Conservation (phyloP, 225 moss, liverwort and hornwort species). For the Polytrichum formosum region DNA sequence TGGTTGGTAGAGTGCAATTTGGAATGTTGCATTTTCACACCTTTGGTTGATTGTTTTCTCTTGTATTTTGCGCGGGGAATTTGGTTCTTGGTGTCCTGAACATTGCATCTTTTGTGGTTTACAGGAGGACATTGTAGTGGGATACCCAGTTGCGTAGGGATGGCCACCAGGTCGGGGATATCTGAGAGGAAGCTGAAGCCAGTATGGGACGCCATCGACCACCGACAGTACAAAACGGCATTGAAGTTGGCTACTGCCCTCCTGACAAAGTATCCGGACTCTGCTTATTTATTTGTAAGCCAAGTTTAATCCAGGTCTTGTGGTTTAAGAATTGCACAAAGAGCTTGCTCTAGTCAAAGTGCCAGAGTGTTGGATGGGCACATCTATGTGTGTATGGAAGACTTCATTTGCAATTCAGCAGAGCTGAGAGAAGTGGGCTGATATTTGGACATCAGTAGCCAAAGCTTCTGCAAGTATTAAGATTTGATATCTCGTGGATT, state of each 20-base stretch:
- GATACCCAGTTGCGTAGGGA: constrained; percentile 10
- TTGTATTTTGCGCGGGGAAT: no score
- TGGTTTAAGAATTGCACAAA: neutral
- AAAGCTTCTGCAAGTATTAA: neutral
- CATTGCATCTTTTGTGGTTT: no score
- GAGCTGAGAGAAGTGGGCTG: neutral
- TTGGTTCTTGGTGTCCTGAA: no score
- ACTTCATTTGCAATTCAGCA: neutral
- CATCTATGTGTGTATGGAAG: neutral
- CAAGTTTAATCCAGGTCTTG: constrained; percentile 1
- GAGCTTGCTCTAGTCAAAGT: no score
- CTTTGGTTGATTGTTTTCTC: no score
- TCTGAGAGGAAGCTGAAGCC: constrained; percentile 94
- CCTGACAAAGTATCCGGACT: constrained; percentile 71
- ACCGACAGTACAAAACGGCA: constrained; percentile 93
- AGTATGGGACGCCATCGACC: constrained; percentile 96
- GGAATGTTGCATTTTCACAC: no score
- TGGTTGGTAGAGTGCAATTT: no score
- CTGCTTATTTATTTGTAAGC: constrained; percentile 77
- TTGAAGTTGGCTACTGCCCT: constrained; percentile 78
- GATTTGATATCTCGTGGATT: neutral
- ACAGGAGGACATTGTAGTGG: no score
- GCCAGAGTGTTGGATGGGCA: neutral
- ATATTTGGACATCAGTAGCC: neutral
- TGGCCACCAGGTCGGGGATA: constrained; percentile 69